Evolutionary conservation across 2,329 filamentous ascomycete species (phyloP), one percentile per base, ranked within the genome.

Genomic region (Aspergillus glaucus): DNA sequence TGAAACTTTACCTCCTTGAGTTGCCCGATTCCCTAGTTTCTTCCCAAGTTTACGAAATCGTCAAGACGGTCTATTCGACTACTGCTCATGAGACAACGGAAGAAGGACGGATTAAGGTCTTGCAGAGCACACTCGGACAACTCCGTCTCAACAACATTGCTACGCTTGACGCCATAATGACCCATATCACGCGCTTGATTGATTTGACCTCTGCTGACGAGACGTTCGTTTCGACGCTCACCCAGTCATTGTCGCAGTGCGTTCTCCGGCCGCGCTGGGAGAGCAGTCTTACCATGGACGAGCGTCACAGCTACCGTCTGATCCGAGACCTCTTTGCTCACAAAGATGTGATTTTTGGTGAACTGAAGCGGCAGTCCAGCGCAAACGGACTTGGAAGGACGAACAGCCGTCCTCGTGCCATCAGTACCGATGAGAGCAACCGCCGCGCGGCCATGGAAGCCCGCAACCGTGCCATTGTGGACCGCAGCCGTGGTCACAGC

Each of bases 11-110:
- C 65, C 81, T 98, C 39, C 80, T 96, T 55, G 93, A 98, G 73
- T 80, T 98, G 49, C 93, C 93, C 62, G 93, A 98, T 71, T 97
- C 93, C n/a, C 79, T 98, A 53, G 92, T 98, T 53, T 97, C 93
- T 49, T 95, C 90, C 37, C 92, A 97, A 67, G 90, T 98, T 50
- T 98, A 98, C 69, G 94, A 98, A 73, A 97, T 98, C 64, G 85
- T 98, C 66, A 91, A 95, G 73, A 97, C 90, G 2, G 94, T 98
- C 56, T 98, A 98, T 75, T 85, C 84, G 43, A 90, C 87, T 12
- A 85, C 89, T 10, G 79, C 86, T 43, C 80, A 86, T 39, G 88
- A 95, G 49, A 80, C 82, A 14, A 83, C 84, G 3, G 88, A 95
- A 59, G 79, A 84, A 45, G 84, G 88, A 10, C 87, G 93, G 46